Conservation (phyloP, 768 basidiomycete species). For the Rhizopogon sp. region DNA sequence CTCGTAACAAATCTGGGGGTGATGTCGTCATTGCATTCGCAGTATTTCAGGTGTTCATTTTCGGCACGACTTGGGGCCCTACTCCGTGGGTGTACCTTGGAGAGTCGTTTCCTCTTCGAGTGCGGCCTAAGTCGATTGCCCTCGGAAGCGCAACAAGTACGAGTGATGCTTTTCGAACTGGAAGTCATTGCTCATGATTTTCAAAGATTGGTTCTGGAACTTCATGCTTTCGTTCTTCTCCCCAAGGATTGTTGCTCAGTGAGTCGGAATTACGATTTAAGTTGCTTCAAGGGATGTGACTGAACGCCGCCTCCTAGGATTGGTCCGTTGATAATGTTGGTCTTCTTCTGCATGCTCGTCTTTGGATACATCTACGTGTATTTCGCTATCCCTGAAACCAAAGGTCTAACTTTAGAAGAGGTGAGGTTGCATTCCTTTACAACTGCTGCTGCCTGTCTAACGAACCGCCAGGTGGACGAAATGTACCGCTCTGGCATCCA, state of each 20-base stretch:
- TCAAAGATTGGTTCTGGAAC: constrained; percentile 64
- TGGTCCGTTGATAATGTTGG: constrained; percentile 68
- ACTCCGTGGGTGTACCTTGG: constrained; percentile 75
- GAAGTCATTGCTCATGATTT: constrained; percentile 4
- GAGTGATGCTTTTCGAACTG: neutral
- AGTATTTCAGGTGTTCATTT: constrained; percentile 70
- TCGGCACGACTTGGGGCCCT: constrained; percentile 73
- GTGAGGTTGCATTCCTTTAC: constrained; percentile 23
- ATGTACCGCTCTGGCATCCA: constrained; percentile 62
- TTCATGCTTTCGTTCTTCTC: constrained; percentile 71
- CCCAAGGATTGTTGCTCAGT: constrained; percentile 58
- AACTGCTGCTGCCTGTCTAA: neutral
- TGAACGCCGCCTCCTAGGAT: constrained; percentile 34
- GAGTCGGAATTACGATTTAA: constrained; percentile 9
- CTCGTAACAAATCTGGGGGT: constrained; percentile 54
- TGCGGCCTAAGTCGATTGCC: constrained; percentile 74
- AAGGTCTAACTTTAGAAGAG: constrained; percentile 71
- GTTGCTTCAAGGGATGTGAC: neutral
- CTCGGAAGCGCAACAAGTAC: constrained; percentile 58
- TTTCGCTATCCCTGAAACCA: constrained; percentile 77
- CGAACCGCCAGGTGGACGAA: constrained; percentile 54
- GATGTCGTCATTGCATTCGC: constrained; percentile 71
- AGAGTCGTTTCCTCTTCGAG: constrained; percentile 78
- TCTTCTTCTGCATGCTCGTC: constrained; percentile 71
- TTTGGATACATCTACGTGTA: constrained; percentile 72